Evolutionary conservation across 352 stramenopile species (phyloP), one percentile per base, ranked within the genome.

Genomic region (Phytophthora multivora): DNA sequence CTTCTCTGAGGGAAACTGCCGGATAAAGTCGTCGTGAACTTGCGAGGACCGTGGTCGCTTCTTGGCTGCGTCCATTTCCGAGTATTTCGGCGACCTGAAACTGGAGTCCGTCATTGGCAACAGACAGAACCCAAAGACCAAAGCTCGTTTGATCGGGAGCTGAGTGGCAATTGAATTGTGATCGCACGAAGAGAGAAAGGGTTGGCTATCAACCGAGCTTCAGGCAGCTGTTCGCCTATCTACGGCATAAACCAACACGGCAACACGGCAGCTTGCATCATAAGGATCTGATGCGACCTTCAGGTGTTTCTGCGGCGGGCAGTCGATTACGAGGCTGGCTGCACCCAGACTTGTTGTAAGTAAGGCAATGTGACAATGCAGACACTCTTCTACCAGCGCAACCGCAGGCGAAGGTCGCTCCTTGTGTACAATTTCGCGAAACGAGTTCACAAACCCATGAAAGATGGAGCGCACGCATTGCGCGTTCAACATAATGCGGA

Each of bases 221-320:
- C 4, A n/a, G 38, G 56, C 57, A 59, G 57, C 48, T 65, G 57
- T 59, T 47, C 56, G 47, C 57, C 48, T 65, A 65, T 65, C 57
- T 51, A 16, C 28, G 31, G 31, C 38, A 59, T 58, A 57, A 58
- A 65, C 26, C 19, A 46, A 18, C 28, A 18, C 15, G 5, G 15
- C 19, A 42, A 50, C 38, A 41, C 19, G 41, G 41, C 41, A 21
- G 23, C 21, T 12, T 33, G 18, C n/a, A 62, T 55, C 54, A 59
- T 59, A 65, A 47, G 48, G 57, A 65, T 59, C 47, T 64, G 28
- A 9, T 9, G 46, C 51, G 45, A 45, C 55, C 30, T 28, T 63
- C 54, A 63, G 54, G 36, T 57, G 45, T 39, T 57, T 63, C 36
- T 51, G 38, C 6, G 4, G 25, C 4, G 18, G 42, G n/a, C 21